Conservation (phyloP, 1,139 yeast species). For the Hansenula anomala region DNA sequence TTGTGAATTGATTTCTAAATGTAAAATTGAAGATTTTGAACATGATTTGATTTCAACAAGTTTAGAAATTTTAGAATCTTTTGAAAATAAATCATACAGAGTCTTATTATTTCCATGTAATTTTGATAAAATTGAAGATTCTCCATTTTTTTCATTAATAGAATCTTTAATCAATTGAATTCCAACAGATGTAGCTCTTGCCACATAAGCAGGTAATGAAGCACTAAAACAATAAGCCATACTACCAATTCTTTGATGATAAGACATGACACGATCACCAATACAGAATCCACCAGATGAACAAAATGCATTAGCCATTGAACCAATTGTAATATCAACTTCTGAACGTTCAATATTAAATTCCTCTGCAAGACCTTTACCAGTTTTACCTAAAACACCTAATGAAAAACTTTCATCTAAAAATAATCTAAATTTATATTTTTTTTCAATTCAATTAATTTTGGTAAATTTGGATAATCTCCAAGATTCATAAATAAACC, state of each 20-base stretch:
- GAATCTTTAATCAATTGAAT: conserved; percentile 39
- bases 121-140: conserved; percentile 26
- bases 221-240: conserved; percentile 93
- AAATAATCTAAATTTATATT: conserved; percentile 79
- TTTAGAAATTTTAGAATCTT: conserved; percentile 28
- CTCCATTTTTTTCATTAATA: conserved; percentile 19
- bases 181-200: conserved; percentile 64
- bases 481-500: conserved; percentile 83
- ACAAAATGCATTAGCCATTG: conserved; percentile 80
- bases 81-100: conserved; percentile 33
- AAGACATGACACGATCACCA: conserved; percentile 79
- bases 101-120: conserved; percentile 32
- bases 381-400: conserved; percentile 80
- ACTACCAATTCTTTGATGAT: conserved; percentile 89
- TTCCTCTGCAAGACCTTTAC: conserved; percentile 80
- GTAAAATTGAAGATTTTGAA: conserved; percentile 61
- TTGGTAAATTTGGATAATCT: conserved; percentile 69
- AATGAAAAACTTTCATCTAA: conserved; percentile 85
- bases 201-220: conserved; percentile 88
- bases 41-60: conserved; percentile 52
- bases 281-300: conserved; percentile 94
- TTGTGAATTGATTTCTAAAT: conserved; percentile 46
- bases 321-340: conserved; percentile 82
- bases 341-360: conserved; percentile 57
- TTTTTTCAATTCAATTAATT: conserved; percentile 68